Evolutionary conservation across 148 eudicot species (phyloP).

Genomic region (Camellia lanceoleosa): DNA sequence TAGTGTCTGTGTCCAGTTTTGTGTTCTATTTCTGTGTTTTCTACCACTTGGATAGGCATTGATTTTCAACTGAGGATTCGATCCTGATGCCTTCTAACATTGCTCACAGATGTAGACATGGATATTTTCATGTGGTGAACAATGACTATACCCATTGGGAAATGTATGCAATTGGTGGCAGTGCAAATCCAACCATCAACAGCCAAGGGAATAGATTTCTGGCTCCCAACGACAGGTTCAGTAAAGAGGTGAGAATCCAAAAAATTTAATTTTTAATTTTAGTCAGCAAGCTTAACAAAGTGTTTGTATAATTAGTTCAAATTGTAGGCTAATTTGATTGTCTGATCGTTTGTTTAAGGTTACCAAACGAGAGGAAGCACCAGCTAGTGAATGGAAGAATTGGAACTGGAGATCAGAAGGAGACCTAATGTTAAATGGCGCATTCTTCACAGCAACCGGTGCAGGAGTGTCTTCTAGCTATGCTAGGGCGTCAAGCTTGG

Average conservation of each 20-base stretch:
- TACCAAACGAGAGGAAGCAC: slow-evolving; percentile 55
- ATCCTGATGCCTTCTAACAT: slow-evolving; percentile 4
- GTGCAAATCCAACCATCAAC: slow-evolving; percentile 61
- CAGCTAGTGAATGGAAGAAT: slow-evolving; percentile 42
- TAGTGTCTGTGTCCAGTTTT: no score
- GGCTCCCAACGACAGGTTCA: slow-evolving; percentile 49
- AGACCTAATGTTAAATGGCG: slow-evolving; percentile 57
- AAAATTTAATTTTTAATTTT: no score
- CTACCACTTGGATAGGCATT: no score
- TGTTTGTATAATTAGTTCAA: not conserved
- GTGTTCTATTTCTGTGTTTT: no score
- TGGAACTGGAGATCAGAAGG: slow-evolving; percentile 85
- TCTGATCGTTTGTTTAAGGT: slow-evolving; percentile 29
- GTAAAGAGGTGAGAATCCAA: slow-evolving; percentile 43
- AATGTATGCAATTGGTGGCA: slow-evolving; percentile 73
- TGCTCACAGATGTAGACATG: slow-evolving; percentile 53
- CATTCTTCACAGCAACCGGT: slow-evolving; percentile 52
- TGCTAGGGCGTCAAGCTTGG: slow-evolving; percentile 57
- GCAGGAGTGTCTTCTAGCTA: slow-evolving; percentile 46
- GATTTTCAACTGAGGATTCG: no score
- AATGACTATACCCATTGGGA: slow-evolving; percentile 74
- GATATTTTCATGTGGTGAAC: slow-evolving; percentile 74
- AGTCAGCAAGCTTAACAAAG: not conserved
- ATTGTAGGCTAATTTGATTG: not conserved
- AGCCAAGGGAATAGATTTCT: slow-evolving; percentile 71